Base-by-base conservation (phyloP, 2,329 filamentous ascomycete species). In the Cytospora mali region DNA sequence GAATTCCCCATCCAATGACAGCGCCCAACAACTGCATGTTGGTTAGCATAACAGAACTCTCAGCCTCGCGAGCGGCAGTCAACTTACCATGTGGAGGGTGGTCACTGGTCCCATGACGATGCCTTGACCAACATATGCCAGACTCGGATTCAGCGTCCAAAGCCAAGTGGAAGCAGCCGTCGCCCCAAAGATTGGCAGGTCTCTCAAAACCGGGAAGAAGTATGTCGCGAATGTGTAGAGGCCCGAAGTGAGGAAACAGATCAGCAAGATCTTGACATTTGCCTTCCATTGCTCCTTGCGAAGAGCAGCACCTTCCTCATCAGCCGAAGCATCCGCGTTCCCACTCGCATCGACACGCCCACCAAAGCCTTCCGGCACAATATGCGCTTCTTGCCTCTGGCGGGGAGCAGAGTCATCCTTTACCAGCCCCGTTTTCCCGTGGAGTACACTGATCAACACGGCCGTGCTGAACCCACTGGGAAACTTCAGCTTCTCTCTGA, bases 21-120 rank as follows among this genome's bases (percentile, higher is more conserved):
- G 95, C 93, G 6, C 95, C 95, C 2, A 98, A 78, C 1, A 97
- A 28, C 62, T 64, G 4, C 27, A 11, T 25, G 3, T 2, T 2
- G 14, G 29, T 50, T n/a, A 55, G 39, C 42, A 28, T n/a, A 29
- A 48, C 28, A 21, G 58, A 3, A 16, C 10, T 39, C 6, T 21
- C 35, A 6, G 2, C 18, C 23, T 29, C 0, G 11, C n/a, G 3
- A n/a, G 6, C 14, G 14, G 3, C 7, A 35, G 11, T 13, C 18
- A 31, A 31, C 62, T 52, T 52, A 57, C 62, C 95, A 99, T 99
- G 69, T 98, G 94, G 58, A 96, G 82, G 3, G 94, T 98, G 0
- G 95, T 99, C 46, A 92, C 89, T 4, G 94, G 91, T 0, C 95
- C 95, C 95, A 99, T 99, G 71, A 99, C 98, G 66, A 99, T 96